Evolutionary conservation across 441 rosid genomes (phyloP).

Genomic region (Croton setiger): DNA sequence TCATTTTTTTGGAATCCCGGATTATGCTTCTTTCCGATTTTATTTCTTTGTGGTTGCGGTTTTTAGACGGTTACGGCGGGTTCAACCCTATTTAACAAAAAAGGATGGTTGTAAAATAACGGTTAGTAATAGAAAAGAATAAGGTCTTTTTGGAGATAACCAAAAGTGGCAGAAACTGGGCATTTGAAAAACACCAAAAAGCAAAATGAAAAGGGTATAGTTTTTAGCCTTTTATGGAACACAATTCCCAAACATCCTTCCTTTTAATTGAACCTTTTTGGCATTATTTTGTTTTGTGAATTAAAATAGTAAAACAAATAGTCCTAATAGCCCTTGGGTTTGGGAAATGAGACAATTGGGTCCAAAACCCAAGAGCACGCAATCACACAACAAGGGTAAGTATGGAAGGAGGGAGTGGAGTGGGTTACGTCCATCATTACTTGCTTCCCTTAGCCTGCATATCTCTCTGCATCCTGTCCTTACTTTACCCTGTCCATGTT

Average conservation of each 20-base stretch:
- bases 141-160: constrained; percentile 6
- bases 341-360: background rate
- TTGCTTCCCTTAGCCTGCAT: constrained; percentile 20
- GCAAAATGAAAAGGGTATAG: background rate
- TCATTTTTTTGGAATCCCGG: no score
- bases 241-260: constrained; percentile 28
- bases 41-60: no score
- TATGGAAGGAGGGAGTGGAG: background rate
- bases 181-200: constrained; percentile 10
- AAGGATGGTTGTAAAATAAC: no score
- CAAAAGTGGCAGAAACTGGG: background rate
- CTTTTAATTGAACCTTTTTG: background rate
- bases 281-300: no score
- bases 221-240: constrained; percentile 16
- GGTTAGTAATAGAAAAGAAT: background rate
- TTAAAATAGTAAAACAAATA: background rate
- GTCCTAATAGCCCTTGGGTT: background rate
- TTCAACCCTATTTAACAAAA: no score
- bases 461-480: constrained; percentile 16
- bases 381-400: constrained; percentile 24
- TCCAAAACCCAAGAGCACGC: constrained; percentile 21
- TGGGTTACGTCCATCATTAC: constrained; percentile 32
- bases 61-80: no score
- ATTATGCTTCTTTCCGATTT: no score
- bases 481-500: background rate